Conservation (phyloP, 2,329 filamentous ascomycete genomes). For the Neocatenulostroma microsporum region DNA sequence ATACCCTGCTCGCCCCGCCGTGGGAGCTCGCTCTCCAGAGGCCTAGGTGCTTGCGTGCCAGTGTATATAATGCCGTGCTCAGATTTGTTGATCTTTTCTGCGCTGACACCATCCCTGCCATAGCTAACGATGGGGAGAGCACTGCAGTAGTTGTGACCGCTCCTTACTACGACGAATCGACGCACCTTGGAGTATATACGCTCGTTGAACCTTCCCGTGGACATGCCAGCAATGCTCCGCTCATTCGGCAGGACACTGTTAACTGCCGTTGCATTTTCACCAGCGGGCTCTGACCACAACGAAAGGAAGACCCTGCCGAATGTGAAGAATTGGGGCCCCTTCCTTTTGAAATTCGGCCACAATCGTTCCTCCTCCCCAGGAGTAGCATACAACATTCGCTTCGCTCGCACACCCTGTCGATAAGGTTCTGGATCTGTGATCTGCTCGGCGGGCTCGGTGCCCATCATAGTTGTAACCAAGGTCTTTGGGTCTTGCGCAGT, state of each 20-base stretch:
- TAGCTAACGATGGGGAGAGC: constrained; percentile 22
- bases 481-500: constrained; percentile 1
- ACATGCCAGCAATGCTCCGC: neutral
- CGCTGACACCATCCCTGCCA: constrained; percentile 11
- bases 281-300: constrained; percentile 17
- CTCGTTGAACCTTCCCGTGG: constrained; percentile 7
- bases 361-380: neutral
- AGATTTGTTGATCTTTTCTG: neutral
- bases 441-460: constrained; percentile 2
- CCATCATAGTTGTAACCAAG: constrained; percentile 3
- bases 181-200: constrained; percentile 17
- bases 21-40: constrained; percentile 6
- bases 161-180: constrained; percentile 21
- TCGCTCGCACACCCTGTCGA: neutral
- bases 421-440: constrained; percentile 7
- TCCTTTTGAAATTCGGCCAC: constrained; percentile 1
- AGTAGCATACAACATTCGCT: neutral
- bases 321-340: constrained; percentile 9
- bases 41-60: constrained; percentile 2
- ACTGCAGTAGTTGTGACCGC: constrained; percentile 10
- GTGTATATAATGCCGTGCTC: constrained; percentile 25
- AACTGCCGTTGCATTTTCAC: constrained; percentile 3
- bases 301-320: constrained; percentile 15
- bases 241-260: constrained; percentile 2
- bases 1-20: constrained; percentile 10